Evolutionary conservation across 176 grass and related monocot genomes (phyloP), one percentile per base, ranked within the genome.

Genomic region (Oryza nivara): DNA sequence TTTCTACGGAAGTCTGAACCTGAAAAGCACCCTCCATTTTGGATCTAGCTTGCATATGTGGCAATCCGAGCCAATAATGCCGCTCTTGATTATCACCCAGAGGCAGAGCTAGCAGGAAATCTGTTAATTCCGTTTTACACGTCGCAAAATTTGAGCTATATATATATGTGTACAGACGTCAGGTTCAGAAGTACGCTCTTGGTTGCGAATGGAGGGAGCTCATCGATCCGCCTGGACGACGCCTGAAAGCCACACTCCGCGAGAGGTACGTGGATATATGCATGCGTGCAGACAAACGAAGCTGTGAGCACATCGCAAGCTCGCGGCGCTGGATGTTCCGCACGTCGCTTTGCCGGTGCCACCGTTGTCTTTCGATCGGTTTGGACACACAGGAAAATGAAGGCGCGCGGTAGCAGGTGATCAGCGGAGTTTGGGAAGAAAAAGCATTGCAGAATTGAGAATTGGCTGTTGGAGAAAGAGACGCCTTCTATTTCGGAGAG

Each of bases 341-440:
- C 30, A 6, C 14, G 72, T 75, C 72, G 45, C 72, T 75, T 75
- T 75, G 17, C 32, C 25, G 10, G 72, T 75, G 25, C 25, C 47
- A 52, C 15, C 26, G 6, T 52, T 75, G 46, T 74, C 72, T 52
- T 72, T 74, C 13, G 72, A 74, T 34, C 30, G 46, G 25, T 74
- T 23, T 72, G 69, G 43, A 71, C 36, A 32, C 13, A 30, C 13
- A 4, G 46, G 8, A 52, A 17, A 34, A 48, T 7, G 54, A 58
- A n/a, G 54, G 54, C 17, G 54, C 17, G 2, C 16, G 4, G 15
- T 51, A 16, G 72, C 14, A 74, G 6, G 26, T 49, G 47, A 56
- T 19, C 5, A 7, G 16, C 16, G 16, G 3, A 32, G n/a, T 10
- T 3, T 3, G 25, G 22, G 5, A 74, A 74, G 44, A 14, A 48